Conservation (phyloP, 2,329 filamentous ascomycete genomes). For the Parastagonospora nodorum region DNA sequence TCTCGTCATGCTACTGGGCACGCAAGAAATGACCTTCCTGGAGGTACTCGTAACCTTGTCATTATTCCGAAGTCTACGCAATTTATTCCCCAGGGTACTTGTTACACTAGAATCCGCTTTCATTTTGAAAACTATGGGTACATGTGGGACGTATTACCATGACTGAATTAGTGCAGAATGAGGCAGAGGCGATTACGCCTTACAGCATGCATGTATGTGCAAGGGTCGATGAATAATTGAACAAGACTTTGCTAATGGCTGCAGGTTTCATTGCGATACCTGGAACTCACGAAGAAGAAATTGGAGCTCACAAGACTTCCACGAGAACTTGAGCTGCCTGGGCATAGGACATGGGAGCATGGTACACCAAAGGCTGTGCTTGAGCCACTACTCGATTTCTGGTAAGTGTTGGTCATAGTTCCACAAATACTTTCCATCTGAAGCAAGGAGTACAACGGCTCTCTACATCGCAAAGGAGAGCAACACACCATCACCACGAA, state of each 20-base stretch:
- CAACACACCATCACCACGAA: neutral
- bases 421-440: too few relatives aligned
- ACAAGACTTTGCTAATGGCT: neutral
- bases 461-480: neutral
- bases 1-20: conserved; percentile 10
- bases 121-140: neutral
- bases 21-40: neutral
- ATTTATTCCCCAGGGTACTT: neutral
- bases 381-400: conserved; percentile 69
- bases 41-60: neutral
- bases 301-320: conserved; percentile 69
- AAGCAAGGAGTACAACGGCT: too few relatives aligned
- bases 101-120: neutral
- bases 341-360: conserved; percentile 58
- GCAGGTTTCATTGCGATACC: conserved; percentile 69
- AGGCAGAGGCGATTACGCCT: conserved; percentile 29
- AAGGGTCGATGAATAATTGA: neutral
- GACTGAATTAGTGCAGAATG: conserved; percentile 5
- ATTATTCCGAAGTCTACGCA: neutral
- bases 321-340: conserved; percentile 59
- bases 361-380: conserved; percentile 64
- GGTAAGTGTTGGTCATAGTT: conserved; percentile 47
- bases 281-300: conserved; percentile 70
- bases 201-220: conserved; percentile 43
- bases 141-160: conserved; percentile 1